These are phyloP conservation scores for Thraustochytrium sp. DNA, from an alignment of 352 stramenopile species.

Conservation along the genomic window DNA sequence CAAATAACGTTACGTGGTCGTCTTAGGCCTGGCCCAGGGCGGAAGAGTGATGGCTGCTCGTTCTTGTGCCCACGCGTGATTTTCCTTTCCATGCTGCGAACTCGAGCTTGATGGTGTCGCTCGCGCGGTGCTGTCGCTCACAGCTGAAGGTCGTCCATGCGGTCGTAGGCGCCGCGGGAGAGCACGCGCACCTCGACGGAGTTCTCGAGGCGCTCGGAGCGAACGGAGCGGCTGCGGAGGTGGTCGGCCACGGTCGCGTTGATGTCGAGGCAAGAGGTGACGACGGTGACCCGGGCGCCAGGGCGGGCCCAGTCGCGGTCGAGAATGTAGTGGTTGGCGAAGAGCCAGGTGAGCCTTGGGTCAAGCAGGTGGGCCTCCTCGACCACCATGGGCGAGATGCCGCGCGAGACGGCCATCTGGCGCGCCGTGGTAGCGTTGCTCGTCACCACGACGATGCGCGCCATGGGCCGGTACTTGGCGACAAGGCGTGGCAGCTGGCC, in stretches of 20 bases:
- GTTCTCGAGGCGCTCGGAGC: neutral
- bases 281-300: neutral
- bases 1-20: no score
- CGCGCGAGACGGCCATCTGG: constrained; percentile 50
- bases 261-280: neutral
- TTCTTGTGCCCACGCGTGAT: no score
- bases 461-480: constrained; percentile 83
- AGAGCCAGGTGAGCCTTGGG: neutral
- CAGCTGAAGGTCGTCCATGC: neutral
- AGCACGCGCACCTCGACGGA: neutral
- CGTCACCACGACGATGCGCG: constrained; percentile 83
- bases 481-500: constrained; percentile 85
- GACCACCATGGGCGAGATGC: constrained; percentile 20
- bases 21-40: no score
- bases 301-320: neutral
- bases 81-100: no score
- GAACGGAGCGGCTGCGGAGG: neutral
- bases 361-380: neutral
- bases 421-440: constrained; percentile 52
- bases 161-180: neutral
- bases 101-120: no score
- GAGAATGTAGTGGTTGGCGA: constrained; percentile 2
- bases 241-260: neutral
- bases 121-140: no score
- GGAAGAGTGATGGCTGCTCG: no score